A percentile compares a stretch with the other conserved stretches of the same genome.
phyloP scores from a whole-genome alignment of 352 stramenopile species.

The Phytophthora capsici region DNA sequence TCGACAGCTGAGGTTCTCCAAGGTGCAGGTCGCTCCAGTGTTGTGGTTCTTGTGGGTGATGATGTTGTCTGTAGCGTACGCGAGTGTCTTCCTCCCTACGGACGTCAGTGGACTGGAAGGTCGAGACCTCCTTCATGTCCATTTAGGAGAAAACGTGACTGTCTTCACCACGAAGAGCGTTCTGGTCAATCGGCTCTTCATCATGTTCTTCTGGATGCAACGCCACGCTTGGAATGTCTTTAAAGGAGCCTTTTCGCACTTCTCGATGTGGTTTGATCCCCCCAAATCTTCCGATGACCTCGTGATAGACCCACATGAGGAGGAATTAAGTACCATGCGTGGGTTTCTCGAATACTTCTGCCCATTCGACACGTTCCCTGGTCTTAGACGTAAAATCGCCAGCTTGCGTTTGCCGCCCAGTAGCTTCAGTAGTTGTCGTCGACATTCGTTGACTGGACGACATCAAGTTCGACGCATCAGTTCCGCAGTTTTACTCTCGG shows the following conservation, averaged over 20 bases:
- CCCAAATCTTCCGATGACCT: neutral
- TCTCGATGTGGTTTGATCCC: neutral
- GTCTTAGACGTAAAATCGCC: conserved; percentile 4
- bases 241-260: conserved; percentile 20
- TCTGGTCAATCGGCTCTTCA: conserved; percentile 53
- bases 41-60: conserved; percentile 20
- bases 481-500: conserved; percentile 17
- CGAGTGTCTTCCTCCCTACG: conserved; percentile 33
- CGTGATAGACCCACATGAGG: conserved; percentile 12
- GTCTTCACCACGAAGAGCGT: conserved; percentile 44
- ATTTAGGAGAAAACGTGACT: conserved; percentile 26
- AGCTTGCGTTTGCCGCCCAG: neutral
- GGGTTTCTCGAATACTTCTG: conserved; percentile 54
- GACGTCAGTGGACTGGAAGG: conserved; percentile 33
- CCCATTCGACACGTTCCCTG: conserved; percentile 53
- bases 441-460: conserved; percentile 18
- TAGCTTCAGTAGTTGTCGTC: conserved; percentile 1
- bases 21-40: conserved; percentile 29
- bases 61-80: conserved; percentile 36
- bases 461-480: conserved; percentile 22
- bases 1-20: conserved; percentile 25
- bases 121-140: conserved; percentile 33
- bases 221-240: conserved; percentile 45
- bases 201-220: conserved; percentile 49
- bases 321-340: conserved; percentile 48